Evolutionary conservation across 495 filamentous ascomycete genomes (phyloP).

Genomic region (Trichoderma reesei): DNA sequence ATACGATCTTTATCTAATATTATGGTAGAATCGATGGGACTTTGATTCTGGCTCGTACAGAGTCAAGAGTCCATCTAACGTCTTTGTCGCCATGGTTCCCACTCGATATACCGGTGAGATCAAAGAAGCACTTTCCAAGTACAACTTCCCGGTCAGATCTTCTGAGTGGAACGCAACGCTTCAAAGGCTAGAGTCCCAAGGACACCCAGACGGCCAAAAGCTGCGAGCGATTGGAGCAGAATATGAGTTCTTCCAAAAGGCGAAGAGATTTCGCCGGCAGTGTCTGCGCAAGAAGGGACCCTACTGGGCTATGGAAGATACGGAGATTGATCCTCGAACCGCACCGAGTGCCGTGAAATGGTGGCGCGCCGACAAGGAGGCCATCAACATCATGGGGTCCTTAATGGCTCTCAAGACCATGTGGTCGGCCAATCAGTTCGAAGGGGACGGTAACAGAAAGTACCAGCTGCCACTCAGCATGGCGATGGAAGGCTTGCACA

Average conservation of each 20-base stretch:
- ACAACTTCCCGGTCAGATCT: background rate
- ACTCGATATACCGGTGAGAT: background rate
- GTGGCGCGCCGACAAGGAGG: background rate
- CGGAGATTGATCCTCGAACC: background rate
- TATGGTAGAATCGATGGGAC: background rate
- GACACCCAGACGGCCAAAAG: background rate
- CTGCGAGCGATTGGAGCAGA: background rate
- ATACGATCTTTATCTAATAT: background rate
- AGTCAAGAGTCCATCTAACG: background rate
- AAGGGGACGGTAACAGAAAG: background rate
- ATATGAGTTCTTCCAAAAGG: background rate
- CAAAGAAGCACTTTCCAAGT: background rate
- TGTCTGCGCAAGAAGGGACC: background rate
- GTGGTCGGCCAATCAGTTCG: constrained; percentile 4
- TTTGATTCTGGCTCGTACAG: background rate
- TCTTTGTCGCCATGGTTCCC: background rate
- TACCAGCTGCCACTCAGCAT: background rate
- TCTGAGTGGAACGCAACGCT: background rate
- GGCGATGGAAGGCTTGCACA: background rate
- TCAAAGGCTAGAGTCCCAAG: background rate
- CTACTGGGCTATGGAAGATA: background rate
- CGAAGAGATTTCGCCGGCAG: background rate
- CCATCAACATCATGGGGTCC: background rate
- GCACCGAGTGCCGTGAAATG: background rate
- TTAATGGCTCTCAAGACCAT: background rate